Evolutionary conservation across 169 alveolate genomes (phyloP).

Genomic region (Plasmodium gaboni): DNA sequence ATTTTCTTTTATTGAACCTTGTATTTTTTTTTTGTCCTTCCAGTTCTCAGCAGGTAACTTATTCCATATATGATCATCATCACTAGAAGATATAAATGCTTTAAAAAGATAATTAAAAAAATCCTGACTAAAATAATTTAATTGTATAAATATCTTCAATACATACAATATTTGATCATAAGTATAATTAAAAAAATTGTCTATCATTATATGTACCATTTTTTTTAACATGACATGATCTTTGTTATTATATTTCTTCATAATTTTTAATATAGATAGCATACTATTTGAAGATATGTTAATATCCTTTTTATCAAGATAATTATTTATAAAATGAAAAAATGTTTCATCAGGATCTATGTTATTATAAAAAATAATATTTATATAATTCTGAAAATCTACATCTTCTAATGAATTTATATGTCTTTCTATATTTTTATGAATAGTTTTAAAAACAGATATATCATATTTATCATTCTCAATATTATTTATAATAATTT

Average conservation of each 20-base stretch:
- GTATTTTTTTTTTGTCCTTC: no score
- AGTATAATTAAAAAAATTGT: conserved; percentile 28
- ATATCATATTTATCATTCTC: conserved; percentile 8
- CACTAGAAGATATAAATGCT: conserved; percentile 2
- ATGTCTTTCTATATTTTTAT: conserved; percentile 68
- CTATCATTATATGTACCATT: neutral
- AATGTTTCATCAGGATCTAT: conserved; percentile 18
- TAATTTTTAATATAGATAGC: conserved; percentile 34
- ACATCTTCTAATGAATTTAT: conserved; percentile 1
- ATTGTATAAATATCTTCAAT: conserved; percentile 29
- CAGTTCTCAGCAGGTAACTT: neutral
- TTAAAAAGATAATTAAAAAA: conserved; percentile 53
- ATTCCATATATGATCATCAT: neutral
- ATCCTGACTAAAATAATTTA: conserved; percentile 27
- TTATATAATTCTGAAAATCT: conserved; percentile 27
- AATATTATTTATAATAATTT: conserved; percentile 6
- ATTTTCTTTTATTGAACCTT: no score
- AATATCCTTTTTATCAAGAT: neutral
- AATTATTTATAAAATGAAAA: conserved; percentile 31
- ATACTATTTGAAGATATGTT: conserved; percentile 10
- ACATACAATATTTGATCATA: conserved; percentile 33
- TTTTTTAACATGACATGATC: conserved; percentile 29
- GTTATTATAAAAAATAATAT: conserved; percentile 22
- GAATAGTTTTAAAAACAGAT: conserved; percentile 5
- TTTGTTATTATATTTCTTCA: conserved; percentile 28